Conservation (phyloP, 2,329 filamentous ascomycete species). For the Herpotrichia juniperi region DNA sequence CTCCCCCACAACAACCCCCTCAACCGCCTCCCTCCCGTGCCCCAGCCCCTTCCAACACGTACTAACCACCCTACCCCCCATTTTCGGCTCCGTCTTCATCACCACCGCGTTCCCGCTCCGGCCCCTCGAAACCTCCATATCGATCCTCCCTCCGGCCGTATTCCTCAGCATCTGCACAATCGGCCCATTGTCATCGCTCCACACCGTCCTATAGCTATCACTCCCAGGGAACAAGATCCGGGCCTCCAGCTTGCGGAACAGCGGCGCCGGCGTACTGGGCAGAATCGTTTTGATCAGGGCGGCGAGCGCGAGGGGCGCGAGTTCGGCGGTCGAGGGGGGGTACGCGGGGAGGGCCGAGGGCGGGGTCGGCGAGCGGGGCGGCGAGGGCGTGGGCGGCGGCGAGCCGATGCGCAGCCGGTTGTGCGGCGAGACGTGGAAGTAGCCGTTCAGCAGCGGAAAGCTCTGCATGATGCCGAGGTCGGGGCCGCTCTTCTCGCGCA, state of each 20-base stretch:
- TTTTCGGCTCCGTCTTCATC: constrained; percentile 26
- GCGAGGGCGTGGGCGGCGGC: constrained; percentile 16
- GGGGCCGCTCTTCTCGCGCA: background rate
- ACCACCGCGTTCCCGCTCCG: constrained; percentile 37
- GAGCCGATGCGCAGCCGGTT: constrained; percentile 2
- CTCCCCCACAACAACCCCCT: constrained; percentile 35
- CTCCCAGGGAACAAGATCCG: constrained; percentile 49
- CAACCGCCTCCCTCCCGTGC: constrained; percentile 26
- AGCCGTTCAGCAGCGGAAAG: background rate
- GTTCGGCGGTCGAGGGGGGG: constrained; percentile 14
- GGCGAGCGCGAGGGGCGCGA: constrained; percentile 36
- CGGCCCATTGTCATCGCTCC: constrained; percentile 47
- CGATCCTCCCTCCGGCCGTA: constrained; percentile 46
- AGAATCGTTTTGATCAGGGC: constrained; percentile 42
- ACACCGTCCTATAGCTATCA: constrained; percentile 46
- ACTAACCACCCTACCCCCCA: constrained; percentile 16
- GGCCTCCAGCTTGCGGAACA: constrained; percentile 42
- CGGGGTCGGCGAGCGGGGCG: background rate
- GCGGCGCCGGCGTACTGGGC: constrained; percentile 20
- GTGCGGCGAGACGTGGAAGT: background rate
- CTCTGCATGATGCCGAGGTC: background rate
- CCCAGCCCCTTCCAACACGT: constrained; percentile 39
- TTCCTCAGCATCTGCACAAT: constrained; percentile 44
- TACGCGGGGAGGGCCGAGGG: constrained; percentile 12
- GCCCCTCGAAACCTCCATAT: constrained; percentile 41